These are phyloP conservation scores for Boletus barrowsii DNA, from an alignment of 768 basidiomycete genomes.

Conservation along the genomic window DNA sequence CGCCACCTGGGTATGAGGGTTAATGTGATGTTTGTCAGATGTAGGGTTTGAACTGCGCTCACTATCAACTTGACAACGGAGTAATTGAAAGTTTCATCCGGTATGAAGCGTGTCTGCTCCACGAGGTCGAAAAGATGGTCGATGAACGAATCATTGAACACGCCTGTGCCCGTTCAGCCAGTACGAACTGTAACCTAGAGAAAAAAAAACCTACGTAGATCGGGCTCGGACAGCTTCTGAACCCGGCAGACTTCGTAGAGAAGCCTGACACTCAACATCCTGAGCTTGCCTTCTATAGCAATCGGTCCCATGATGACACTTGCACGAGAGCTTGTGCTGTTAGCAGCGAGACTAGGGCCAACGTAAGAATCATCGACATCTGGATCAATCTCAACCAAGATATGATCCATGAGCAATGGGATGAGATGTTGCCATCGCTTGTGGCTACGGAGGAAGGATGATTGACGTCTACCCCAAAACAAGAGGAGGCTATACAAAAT, in stretches of 20 bases:
- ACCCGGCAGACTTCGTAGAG: conserved; percentile 94
- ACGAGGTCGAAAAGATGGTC: conserved; percentile 90
- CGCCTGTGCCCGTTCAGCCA: conserved; percentile 41
- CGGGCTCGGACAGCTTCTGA: conserved; percentile 73
- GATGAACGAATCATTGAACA: conserved; percentile 82
- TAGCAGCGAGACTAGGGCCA: conserved; percentile 34
- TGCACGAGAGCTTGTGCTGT: conserved; percentile 27
- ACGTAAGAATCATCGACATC: conserved; percentile 64
- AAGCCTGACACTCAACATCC: conserved; percentile 65
- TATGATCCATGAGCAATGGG: conserved; percentile 81
- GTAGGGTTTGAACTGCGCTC: conserved; percentile 34
- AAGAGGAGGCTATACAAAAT: conserved; percentile 79
- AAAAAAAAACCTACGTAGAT: conserved; percentile 60
- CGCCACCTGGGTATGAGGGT: conserved; percentile 57
- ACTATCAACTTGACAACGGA: conserved; percentile 93
- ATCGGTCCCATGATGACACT: conserved; percentile 45
- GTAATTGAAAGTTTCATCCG: conserved; percentile 93
- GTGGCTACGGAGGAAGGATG: conserved; percentile 71
- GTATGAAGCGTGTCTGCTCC: conserved; percentile 83
- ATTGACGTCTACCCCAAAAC: conserved; percentile 65
- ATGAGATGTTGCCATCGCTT: conserved; percentile 82
- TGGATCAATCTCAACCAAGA: conserved; percentile 76
- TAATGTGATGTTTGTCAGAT: conserved; percentile 7
- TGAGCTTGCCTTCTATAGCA: conserved; percentile 82
- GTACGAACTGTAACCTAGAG: not conserved